Conservation (phyloP, 768 basidiomycete genomes). For the Daedaleopsis nitida region DNA sequence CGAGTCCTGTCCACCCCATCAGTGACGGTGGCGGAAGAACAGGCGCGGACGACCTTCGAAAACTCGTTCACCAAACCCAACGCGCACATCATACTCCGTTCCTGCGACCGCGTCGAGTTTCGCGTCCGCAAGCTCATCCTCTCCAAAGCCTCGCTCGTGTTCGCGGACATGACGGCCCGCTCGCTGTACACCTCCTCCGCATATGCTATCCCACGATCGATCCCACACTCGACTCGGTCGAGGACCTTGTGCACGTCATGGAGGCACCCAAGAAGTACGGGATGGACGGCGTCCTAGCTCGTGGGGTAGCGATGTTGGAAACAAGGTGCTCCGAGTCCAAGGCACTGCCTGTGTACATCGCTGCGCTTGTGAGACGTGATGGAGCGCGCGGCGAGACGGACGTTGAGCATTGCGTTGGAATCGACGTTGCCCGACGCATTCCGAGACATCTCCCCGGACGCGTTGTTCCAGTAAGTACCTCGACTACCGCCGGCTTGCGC, state of each 20-base stretch:
- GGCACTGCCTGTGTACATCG: background rate
- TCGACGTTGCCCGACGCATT: background rate
- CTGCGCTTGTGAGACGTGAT: background rate
- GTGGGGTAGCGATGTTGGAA: background rate
- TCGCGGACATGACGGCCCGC: conserved; percentile 41
- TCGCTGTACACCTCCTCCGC: background rate
- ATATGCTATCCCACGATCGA: conserved; percentile 12
- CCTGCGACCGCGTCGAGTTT: conserved; percentile 52
- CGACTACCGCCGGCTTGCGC: background rate
- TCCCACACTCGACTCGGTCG: conserved; percentile 34
- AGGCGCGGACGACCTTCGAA: background rate
- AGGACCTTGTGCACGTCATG: conserved; percentile 52
- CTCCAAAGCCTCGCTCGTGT: conserved; percentile 59
- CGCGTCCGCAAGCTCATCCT: conserved; percentile 55
- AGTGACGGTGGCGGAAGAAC: background rate
- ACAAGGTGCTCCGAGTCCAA: background rate
- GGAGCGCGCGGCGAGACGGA: background rate
- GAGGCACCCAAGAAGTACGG: conserved; percentile 65
- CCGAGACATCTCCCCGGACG: background rate
- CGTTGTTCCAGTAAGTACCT: background rate
- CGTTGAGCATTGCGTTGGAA: background rate
- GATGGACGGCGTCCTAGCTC: conserved; percentile 25
- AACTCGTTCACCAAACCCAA: conserved; percentile 17
- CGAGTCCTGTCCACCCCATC: too few relatives aligned
- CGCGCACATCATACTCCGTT: conserved; percentile 54